Base-by-base conservation (phyloP, 352 stramenopile genomes). In the Globisporangium radiosum region DNA sequence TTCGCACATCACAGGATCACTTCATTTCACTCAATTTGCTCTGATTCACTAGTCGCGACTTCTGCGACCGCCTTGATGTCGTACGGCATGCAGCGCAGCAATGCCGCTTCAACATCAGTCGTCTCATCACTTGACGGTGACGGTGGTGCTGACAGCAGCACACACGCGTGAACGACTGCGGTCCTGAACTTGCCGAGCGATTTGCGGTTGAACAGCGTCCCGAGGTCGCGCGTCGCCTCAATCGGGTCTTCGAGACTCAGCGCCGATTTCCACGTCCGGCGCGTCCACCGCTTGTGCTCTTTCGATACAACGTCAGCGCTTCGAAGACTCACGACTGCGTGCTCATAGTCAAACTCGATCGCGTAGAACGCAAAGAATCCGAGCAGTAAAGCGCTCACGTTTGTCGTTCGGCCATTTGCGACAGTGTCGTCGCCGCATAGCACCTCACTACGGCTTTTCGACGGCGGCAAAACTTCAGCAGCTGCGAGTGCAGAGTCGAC, bases 231-330 rank as follows among this genome's bases (percentile, higher is more conserved):
- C 36, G 73, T 68, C 6, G 58, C 74, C 63, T 94, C 85, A 15
- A 94, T 78, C 0, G 85, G 85, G 47, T 92, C 85, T 73, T 94
- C 81, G n/a, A 94, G 69, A 38, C 76, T 78, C 2, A 94, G 52
- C 8, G 72, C 76, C 5, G 52, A 59, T 3, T 63, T 66, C 73
- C 70, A 77, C 6, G 60, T 59, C 54, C 68, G 73, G 7, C 72
- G 68, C 38, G 55, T 73, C 80, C 79, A 91, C 6, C 65, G 37
- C 57, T 85, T 88, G 55, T 60, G 3, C 48, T 56, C 50, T 90
- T 88, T 71, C 45, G 79, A 39, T 10, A 33, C 25, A 33, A 62
- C 10, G 1, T 64, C 54, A 15, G 15, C 47, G 14, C 54, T 56
- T 10, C 82, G 81, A n/a, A 94, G 52, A 59, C 71, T 81, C 38